These are phyloP conservation scores for Lasiodiplodia theobromae DNA, from an alignment of 2,329 filamentous ascomycete species.

Conservation along the genomic window DNA sequence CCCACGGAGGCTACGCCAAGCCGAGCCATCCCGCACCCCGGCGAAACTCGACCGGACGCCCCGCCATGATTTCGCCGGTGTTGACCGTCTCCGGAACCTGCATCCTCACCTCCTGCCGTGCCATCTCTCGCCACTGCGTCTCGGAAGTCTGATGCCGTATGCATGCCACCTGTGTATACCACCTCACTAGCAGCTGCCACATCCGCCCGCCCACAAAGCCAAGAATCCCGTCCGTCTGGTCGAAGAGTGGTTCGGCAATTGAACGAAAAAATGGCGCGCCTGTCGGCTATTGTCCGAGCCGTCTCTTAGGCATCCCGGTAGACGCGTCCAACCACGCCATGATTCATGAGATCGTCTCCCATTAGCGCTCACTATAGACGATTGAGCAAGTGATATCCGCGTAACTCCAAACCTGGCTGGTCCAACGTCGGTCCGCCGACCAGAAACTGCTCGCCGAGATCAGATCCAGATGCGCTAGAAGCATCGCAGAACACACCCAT, in stretches of 20 bases:
- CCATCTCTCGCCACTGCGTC: constrained; percentile 1
- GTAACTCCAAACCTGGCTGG: not conserved
- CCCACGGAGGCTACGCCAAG: not conserved
- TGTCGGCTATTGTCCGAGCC: not conserved
- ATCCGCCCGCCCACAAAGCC: not conserved
- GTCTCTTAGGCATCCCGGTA: not conserved
- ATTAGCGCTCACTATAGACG: not conserved
- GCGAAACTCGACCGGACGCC: constrained; percentile 1
- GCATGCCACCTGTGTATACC: not conserved
- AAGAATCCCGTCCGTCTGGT: not conserved
- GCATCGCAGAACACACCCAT: not conserved
- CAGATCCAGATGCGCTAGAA: not conserved
- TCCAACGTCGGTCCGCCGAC: not conserved
- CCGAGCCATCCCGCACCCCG: not conserved
- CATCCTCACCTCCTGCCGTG: not conserved
- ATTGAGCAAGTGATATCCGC: not conserved
- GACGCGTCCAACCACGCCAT: not conserved
- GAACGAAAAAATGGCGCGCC: not conserved
- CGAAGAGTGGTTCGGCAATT: not conserved
- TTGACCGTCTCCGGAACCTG: not conserved
- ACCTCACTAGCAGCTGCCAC: not conserved
- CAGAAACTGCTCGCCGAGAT: not conserved
- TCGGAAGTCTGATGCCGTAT: not conserved
- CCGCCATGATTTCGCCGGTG: constrained; percentile 10
- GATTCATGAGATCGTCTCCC: not conserved